phyloP scores from a whole-genome alignment of 495 filamentous ascomycete genomes.

The Cryomyces antarcticus region DNA sequence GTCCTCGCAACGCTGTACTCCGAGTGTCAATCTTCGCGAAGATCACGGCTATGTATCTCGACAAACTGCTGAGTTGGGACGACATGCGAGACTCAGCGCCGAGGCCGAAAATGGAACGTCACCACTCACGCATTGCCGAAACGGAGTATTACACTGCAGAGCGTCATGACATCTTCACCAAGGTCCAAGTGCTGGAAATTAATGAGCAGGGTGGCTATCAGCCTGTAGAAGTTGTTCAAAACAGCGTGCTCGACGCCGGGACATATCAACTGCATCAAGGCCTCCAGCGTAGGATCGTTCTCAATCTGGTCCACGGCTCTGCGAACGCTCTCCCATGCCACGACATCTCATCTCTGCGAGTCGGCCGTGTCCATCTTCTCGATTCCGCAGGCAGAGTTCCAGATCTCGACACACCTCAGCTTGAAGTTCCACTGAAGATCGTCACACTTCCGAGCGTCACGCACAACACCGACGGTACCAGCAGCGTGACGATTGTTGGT shows the following conservation, averaged over 20 bases:
- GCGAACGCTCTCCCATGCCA: slow-evolving; percentile 75
- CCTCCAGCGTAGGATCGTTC: slow-evolving; percentile 68
- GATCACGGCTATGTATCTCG: slow-evolving; percentile 82
- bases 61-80: slow-evolving; percentile 96
- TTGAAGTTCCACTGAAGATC: slow-evolving; percentile 59
- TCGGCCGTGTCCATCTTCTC: slow-evolving; percentile 61
- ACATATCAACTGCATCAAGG: slow-evolving; percentile 92
- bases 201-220: slow-evolving; percentile 78
- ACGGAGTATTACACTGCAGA: slow-evolving; percentile 84
- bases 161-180: slow-evolving; percentile 77
- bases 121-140: slow-evolving; percentile 57
- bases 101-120: slow-evolving; percentile 33
- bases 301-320: slow-evolving; percentile 75
- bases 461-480: slow-evolving; percentile 75
- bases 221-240: slow-evolving; percentile 82
- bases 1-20: slow-evolving; percentile 50
- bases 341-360: slow-evolving; percentile 50
- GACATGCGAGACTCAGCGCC: slow-evolving; percentile 72
- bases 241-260: slow-evolving; percentile 57
- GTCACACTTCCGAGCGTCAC: slow-evolving; percentile 53
- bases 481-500: slow-evolving; percentile 61
- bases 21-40: slow-evolving; percentile 87
- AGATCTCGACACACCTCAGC: slow-evolving; percentile 46
- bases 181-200: slow-evolving; percentile 73
- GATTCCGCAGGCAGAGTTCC: slow-evolving; percentile 71